phyloP scores from a whole-genome alignment of 2,329 filamentous ascomycete species.

The Trichocomaceae sp. region DNA sequence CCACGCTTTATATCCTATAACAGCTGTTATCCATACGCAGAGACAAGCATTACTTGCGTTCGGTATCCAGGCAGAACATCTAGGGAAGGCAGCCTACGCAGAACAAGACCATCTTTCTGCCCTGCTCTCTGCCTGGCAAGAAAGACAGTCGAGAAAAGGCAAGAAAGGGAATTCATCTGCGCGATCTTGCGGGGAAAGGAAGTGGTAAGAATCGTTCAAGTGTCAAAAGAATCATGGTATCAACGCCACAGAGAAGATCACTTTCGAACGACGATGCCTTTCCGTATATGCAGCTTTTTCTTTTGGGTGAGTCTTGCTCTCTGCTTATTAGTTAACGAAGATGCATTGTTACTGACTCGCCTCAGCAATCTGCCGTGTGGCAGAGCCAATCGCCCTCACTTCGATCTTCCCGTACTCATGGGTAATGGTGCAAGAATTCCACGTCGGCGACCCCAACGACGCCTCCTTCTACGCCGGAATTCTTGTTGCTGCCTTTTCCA shows the following conservation, averaged over 20 bases:
- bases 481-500: slow-evolving; percentile 77
- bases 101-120: slow-evolving; percentile 6
- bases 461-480: slow-evolving; percentile 83
- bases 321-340: neutral
- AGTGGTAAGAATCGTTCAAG: slow-evolving; percentile 49
- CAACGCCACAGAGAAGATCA: slow-evolving; percentile 52
- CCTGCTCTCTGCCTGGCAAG: too few species aligned
- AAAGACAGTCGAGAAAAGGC: neutral
- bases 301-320: slow-evolving; percentile 59
- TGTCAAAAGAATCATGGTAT: slow-evolving; percentile 49
- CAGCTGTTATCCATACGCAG: neutral
- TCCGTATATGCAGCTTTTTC: slow-evolving; percentile 72
- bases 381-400: slow-evolving; percentile 86
- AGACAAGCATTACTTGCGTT: neutral
- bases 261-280: slow-evolving; percentile 65
- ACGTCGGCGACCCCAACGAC: slow-evolving; percentile 44
- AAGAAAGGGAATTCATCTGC: slow-evolving; percentile 5
- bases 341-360: slow-evolving; percentile 13
- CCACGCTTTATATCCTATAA: neutral
- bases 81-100: slow-evolving; percentile 12
- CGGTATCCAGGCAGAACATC: neutral
- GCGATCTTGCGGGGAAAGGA: slow-evolving; percentile 18
- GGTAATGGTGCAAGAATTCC: slow-evolving; percentile 42
- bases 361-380: slow-evolving; percentile 80
- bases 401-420: slow-evolving; percentile 91